Evolutionary conservation across 371 early-diverging fungal genomes (phyloP).

Genomic region (Massospora cicadina): DNA sequence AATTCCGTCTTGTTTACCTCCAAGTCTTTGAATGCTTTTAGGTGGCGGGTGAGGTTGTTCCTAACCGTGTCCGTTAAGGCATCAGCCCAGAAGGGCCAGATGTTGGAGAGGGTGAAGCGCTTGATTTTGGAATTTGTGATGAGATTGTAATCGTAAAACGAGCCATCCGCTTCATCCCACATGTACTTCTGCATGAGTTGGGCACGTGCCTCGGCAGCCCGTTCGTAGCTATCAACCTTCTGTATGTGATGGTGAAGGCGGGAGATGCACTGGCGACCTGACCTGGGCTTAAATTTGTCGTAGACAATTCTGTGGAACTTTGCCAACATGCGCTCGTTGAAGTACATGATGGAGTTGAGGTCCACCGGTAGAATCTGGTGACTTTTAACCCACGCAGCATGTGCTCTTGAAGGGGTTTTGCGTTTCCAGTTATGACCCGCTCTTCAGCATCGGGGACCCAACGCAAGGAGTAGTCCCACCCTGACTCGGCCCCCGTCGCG

Average conservation of each 20-base stretch:
- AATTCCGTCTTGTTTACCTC: slow-evolving; percentile 16
- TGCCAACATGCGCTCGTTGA: slow-evolving; percentile 38
- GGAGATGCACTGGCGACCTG: neutral
- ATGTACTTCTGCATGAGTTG: slow-evolving; percentile 20
- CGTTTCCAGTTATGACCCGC: neutral
- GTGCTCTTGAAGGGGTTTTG: slow-evolving; percentile 10
- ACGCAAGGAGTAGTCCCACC: slow-evolving; percentile 58
- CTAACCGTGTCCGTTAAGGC: slow-evolving; percentile 19
- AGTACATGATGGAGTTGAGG: slow-evolving; percentile 64
- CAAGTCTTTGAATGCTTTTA: slow-evolving; percentile 19
- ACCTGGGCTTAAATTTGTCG: neutral
- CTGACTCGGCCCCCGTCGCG: slow-evolving; percentile 71
- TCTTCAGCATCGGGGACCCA: slow-evolving; percentile 35
- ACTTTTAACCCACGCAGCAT: slow-evolving; percentile 34
- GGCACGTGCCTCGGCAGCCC: slow-evolving; percentile 14
- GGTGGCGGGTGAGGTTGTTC: slow-evolving; percentile 12
- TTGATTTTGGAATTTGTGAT: slow-evolving; percentile 5
- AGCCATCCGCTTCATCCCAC: slow-evolving; percentile 17
- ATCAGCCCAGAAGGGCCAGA: slow-evolving; percentile 20
- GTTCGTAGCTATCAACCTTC: slow-evolving; percentile 12
- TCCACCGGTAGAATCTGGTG: slow-evolving; percentile 57
- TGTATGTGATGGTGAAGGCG: slow-evolving; percentile 10
- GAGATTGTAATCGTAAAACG: slow-evolving; percentile 22
- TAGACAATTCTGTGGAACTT: slow-evolving; percentile 24
- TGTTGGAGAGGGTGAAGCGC: slow-evolving; percentile 8